Percentiles rank a stretch among this genome's conserved stretches.
These are phyloP conservation scores for Calonectria fujianensis DNA, from an alignment of 2,329 filamentous ascomycete species.

Conservation along the genomic window DNA sequence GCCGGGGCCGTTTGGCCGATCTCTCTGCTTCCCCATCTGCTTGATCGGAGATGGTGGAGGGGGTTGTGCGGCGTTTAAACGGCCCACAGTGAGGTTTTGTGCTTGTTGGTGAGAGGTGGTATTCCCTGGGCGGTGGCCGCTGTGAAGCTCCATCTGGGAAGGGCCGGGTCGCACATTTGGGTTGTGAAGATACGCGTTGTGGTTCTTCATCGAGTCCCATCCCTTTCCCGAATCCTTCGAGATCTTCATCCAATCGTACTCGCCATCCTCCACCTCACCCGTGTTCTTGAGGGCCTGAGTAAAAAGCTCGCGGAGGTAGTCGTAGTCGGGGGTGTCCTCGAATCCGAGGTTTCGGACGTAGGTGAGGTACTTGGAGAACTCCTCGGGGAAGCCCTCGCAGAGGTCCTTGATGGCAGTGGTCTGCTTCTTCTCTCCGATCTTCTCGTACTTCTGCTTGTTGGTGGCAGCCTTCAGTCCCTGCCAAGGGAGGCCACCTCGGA, in stretches of 20 bases:
- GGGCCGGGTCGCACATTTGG: slow-evolving; percentile 86
- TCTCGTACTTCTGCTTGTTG: slow-evolving; percentile 99
- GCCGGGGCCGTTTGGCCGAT: slow-evolving; percentile 86
- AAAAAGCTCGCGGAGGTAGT: slow-evolving; percentile 96
- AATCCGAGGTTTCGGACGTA: slow-evolving; percentile 99
- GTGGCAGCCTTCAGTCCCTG: slow-evolving; percentile 84
- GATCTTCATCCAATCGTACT: slow-evolving; percentile 99
- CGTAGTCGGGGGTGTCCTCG: slow-evolving; percentile 98
- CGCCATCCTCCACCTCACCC: slow-evolving; percentile 95
- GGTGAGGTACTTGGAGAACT: slow-evolving; percentile 97
- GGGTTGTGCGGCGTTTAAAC: slow-evolving; percentile 96
- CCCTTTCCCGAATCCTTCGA: slow-evolving; percentile 89
- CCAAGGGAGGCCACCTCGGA: slow-evolving; percentile 83
- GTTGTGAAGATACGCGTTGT: slow-evolving; percentile 81
- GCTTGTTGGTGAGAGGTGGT: slow-evolving; percentile 78
- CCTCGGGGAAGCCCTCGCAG: slow-evolving; percentile 95
- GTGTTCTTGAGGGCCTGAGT: slow-evolving; percentile 96
- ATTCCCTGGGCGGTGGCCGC: slow-evolving; percentile 80
- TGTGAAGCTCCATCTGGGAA: slow-evolving; percentile 89
- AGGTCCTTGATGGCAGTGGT: slow-evolving; percentile 97
- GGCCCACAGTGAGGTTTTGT: slow-evolving; percentile 83
- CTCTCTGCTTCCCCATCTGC: slow-evolving; percentile 83
- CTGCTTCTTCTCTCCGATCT: slow-evolving; percentile 99
- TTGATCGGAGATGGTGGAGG: slow-evolving; percentile 90
- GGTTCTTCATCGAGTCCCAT: slow-evolving; percentile 85